Conservation (phyloP, 805 yeast genomes). For the Myxozyma kluyveri region DNA sequence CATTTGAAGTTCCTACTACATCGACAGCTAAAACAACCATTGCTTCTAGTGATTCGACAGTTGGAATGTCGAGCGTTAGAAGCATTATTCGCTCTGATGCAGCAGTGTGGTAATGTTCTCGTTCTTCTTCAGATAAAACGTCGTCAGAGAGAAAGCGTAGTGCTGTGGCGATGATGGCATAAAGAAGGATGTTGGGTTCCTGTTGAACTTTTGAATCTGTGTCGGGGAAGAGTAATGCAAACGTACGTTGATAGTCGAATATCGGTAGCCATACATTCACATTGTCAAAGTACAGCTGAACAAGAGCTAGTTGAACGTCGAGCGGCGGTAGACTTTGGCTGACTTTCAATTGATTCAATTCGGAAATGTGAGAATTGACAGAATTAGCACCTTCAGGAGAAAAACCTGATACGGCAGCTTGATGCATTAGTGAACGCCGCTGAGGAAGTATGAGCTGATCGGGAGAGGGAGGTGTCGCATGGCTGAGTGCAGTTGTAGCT, state of each 20-base stretch:
- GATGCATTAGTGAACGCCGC: no score
- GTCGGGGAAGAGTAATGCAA: slow-evolving; percentile 3
- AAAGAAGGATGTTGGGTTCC: slow-evolving; percentile 17
- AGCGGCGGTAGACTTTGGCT: slow-evolving; percentile 28
- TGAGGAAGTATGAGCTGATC: background rate
- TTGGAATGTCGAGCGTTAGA: slow-evolving; percentile 29
- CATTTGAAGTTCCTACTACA: slow-evolving; percentile 34
- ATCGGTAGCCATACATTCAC: slow-evolving; percentile 84
- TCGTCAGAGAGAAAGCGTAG: slow-evolving; percentile 26
- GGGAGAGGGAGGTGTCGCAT: background rate
- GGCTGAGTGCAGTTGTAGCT: background rate
- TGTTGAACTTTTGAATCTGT: no score
- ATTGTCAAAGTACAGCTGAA: slow-evolving; percentile 70
- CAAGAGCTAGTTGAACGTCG: slow-evolving; percentile 39
- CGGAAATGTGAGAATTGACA: no score
- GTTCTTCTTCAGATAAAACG: slow-evolving; percentile 10
- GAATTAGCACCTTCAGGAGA: no score
- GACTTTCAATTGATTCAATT: no score
- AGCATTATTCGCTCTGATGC: slow-evolving; percentile 31
- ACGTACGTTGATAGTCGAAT: slow-evolving; percentile 45
- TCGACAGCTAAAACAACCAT: slow-evolving; percentile 32
- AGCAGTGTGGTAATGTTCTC: slow-evolving; percentile 19
- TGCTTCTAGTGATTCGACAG: slow-evolving; percentile 32
- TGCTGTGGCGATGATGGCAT: slow-evolving; percentile 31
- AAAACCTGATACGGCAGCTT: no score